Base-by-base conservation (phyloP, 768 basidiomycete genomes). In the Auricularia auricula-judae region DNA sequence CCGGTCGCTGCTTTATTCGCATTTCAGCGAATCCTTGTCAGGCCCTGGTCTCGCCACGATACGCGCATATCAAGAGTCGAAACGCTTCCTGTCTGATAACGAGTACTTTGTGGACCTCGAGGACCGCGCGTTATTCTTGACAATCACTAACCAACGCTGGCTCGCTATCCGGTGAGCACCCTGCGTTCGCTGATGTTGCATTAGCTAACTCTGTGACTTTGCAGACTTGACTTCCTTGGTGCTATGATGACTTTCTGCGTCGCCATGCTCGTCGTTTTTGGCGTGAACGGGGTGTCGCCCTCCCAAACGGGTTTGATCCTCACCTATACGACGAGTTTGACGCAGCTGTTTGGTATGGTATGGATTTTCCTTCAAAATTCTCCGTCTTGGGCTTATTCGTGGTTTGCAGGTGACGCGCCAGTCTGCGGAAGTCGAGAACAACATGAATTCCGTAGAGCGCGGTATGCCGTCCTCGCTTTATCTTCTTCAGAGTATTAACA, bases 21-120 rank as follows among this genome's bases (percentile, higher is more conserved):
- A 95, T 71, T 97, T 97, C 75, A 91, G 91, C 2, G 94, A 97
- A 76, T 90, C 88, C 35, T 78, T 97, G 11, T 87, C 88, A 14
- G 56, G 56, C 2, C 56, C 56, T 11, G 95, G 95, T 18, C 74
- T 96, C 44, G 82, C 89, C 0, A 94, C 92, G 7, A 93, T 96
- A 62, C 85, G 93, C 35, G 92, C 93, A 0, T 97, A 96, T 66
- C 86, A 87, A 11, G 94, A 91, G 72, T 73, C 81, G 3, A 79
- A 85, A 2, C 82, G 93, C 14, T 98, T 97, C 79, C 75, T 81
- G 56, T 73, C 74, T 5, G 89, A 92, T 65, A 98, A 95, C 69
- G 78, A 85, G 66, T 77, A 80, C n/a, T 79, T 84, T 18, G 80
- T 94, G 36, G 88, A 97, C 67, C 76, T 89, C 33, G 94, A 98